Conservation (phyloP, 2,329 filamentous ascomycete species). For the Aspergillus felis region DNA sequence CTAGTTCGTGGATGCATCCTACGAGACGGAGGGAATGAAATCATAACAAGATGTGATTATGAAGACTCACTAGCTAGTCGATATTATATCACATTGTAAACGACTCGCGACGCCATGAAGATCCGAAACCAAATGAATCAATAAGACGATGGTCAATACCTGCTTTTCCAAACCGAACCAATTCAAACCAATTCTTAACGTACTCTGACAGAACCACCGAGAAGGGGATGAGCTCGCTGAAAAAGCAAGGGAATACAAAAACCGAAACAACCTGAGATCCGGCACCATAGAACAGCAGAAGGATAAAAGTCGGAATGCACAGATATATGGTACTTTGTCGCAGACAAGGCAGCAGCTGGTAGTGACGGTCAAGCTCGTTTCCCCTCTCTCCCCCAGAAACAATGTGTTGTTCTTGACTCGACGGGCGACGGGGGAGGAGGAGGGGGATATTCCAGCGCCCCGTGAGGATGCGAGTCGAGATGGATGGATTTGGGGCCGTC, state of each 20-base stretch:
- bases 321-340: neutral
- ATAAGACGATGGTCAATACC: neutral
- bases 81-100: neutral
- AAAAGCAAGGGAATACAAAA: neutral
- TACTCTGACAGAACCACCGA: neutral
- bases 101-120: neutral
- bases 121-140: neutral
- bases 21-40: neutral
- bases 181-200: neutral
- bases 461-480: slow-evolving; percentile 23
- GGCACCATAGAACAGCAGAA: neutral
- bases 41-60: neutral
- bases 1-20: neutral
- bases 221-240: neutral
- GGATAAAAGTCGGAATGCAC: neutral
- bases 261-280: neutral
- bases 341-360: neutral
- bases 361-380: slow-evolving; percentile 2
- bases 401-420: slow-evolving; percentile 12
- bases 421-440: slow-evolving; percentile 31
- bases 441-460: slow-evolving; percentile 20
- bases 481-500: slow-evolving; percentile 28
- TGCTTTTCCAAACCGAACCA: slow-evolving; percentile 6
- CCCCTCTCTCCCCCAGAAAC: slow-evolving; percentile 5
- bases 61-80: neutral